Percentiles rank a stretch among this genome's conserved stretches.
phyloP scores from a whole-genome alignment of 2,329 filamentous ascomycete genomes.

The Fusarium sterilihyphosum region DNA sequence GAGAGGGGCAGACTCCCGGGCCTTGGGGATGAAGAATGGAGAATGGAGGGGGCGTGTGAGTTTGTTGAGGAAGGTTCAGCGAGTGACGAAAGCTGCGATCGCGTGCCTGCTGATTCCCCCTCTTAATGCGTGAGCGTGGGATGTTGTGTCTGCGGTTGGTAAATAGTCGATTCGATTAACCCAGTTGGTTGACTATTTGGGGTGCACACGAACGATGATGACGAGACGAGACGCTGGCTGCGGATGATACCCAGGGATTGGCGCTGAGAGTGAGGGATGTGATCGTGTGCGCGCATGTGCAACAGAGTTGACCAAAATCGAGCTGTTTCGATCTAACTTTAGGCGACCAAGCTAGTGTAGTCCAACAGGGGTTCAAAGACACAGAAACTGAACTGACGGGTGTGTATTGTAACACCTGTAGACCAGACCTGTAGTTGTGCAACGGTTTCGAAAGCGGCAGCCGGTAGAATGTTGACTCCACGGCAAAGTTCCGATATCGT shows the following conservation, averaged over 20 bases:
- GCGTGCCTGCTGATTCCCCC: conserved; percentile 36
- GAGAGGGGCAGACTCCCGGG: conserved; percentile 38
- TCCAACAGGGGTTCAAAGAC: conserved; percentile 27
- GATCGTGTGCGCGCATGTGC: conserved; percentile 34
- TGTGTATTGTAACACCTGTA: background rate
- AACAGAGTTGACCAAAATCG: conserved; percentile 27
- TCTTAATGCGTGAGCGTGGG: conserved; percentile 35
- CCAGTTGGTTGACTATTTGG: conserved; percentile 1
- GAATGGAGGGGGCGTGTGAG: conserved; percentile 40
- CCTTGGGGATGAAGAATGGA: conserved; percentile 29
- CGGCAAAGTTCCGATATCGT: conserved; percentile 16
- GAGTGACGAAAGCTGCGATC: conserved; percentile 37
- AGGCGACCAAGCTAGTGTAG: conserved; percentile 23
- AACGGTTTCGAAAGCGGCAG: conserved; percentile 7
- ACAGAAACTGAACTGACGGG: conserved; percentile 6
- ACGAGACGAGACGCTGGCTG: conserved; percentile 15
- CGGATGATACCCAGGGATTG: conserved; percentile 21
- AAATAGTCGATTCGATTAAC: conserved; percentile 11
- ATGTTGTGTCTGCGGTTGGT: conserved; percentile 31
- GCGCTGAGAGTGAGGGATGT: conserved; percentile 17
- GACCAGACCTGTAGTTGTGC: background rate
- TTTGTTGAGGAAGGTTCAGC: conserved; percentile 25
- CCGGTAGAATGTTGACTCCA: background rate
- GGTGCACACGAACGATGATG: conserved; percentile 25
- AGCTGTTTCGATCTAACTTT: conserved; percentile 35